Evolutionary conservation across 1,139 yeast genomes (phyloP).

Genomic region (Candida pseudocylindracea): DNA sequence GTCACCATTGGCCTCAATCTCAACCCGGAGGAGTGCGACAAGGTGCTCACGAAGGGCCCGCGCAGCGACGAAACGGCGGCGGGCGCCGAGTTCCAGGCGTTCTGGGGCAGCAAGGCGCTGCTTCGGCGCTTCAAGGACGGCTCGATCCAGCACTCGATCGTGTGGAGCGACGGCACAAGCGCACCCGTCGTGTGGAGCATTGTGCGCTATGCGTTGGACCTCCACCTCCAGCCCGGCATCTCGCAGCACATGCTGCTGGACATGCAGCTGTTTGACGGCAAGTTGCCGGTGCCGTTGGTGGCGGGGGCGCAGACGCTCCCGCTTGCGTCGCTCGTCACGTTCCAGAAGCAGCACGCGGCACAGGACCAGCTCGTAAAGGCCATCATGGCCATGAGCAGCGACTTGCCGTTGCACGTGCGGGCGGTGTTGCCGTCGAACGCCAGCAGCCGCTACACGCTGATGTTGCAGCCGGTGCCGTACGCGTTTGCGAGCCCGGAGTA

Average conservation of each 20-base stretch:
- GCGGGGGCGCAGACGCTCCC: conserved; percentile 5
- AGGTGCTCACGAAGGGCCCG: conserved; percentile 75
- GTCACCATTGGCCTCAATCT: conserved; percentile 34
- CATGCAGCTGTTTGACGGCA: conserved; percentile 19
- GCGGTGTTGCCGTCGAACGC: conserved; percentile 53
- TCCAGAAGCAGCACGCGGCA: conserved; percentile 32
- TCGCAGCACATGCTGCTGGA: conserved; percentile 18
- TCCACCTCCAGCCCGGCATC: conserved; percentile 12
- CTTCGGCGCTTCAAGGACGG: conserved; percentile 86
- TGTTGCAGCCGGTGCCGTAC: conserved; percentile 65
- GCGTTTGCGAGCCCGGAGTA: conserved; percentile 61
- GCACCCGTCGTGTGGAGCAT: conserved; percentile 31
- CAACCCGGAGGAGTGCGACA: conserved; percentile 59
- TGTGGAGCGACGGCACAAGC: conserved; percentile 43
- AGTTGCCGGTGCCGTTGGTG: conserved; percentile 27
- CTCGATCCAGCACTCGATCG: conserved; percentile 68
- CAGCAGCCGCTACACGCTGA: conserved; percentile 50
- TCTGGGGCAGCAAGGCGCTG: conserved; percentile 82
- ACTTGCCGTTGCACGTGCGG: conserved; percentile 50
- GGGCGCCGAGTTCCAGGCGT: conserved; percentile 41
- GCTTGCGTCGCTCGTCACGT: conserved; percentile 29
- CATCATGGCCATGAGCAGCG: conserved; percentile 18
- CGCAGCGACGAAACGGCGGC: conserved; percentile 10
- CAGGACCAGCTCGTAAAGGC: conserved; percentile 45
- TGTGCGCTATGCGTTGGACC: conserved; percentile 33